phyloP scores from a whole-genome alignment of 768 basidiomycete genomes.

The Lactarius tabidus region DNA sequence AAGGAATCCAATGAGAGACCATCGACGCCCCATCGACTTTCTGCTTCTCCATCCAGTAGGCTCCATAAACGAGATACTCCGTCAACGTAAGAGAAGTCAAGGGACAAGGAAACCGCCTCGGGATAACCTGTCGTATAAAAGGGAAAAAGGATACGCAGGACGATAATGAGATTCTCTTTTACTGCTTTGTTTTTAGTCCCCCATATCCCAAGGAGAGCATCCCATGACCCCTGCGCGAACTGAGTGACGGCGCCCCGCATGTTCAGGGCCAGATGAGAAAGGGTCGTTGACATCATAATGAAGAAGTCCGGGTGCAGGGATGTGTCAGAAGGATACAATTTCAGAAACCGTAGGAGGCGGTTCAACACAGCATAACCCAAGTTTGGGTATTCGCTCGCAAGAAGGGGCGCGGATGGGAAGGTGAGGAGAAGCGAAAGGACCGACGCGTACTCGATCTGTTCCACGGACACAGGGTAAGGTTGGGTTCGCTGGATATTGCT shows the following conservation, averaged over 20 bases:
- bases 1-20: constrained; percentile 61
- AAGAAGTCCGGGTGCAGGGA: constrained; percentile 78
- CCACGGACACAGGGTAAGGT: constrained; percentile 38
- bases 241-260: constrained; percentile 50
- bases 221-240: constrained; percentile 63
- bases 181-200: constrained; percentile 66
- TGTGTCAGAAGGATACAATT: constrained; percentile 64
- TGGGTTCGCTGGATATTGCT: constrained; percentile 22
- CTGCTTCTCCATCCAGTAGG: constrained; percentile 57
- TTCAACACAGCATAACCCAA: constrained; percentile 53
- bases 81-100: constrained; percentile 41
- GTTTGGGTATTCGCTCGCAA: constrained; percentile 39
- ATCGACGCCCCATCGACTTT: constrained; percentile 61
- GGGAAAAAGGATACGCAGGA: constrained; percentile 68
- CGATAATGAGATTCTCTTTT: constrained; percentile 77
- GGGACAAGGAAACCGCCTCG: constrained; percentile 24
- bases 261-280: constrained; percentile 80
- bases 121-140: constrained; percentile 46
- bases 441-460: constrained; percentile 69
- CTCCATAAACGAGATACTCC: constrained; percentile 52
- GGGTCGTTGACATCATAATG: constrained; percentile 57
- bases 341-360: constrained; percentile 60
- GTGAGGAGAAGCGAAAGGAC: constrained; percentile 58
- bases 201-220: constrained; percentile 67
- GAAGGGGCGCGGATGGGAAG: constrained; percentile 55